Conservation (phyloP, 2,329 filamentous ascomycete genomes). For the Uncinocarpus reesii region DNA sequence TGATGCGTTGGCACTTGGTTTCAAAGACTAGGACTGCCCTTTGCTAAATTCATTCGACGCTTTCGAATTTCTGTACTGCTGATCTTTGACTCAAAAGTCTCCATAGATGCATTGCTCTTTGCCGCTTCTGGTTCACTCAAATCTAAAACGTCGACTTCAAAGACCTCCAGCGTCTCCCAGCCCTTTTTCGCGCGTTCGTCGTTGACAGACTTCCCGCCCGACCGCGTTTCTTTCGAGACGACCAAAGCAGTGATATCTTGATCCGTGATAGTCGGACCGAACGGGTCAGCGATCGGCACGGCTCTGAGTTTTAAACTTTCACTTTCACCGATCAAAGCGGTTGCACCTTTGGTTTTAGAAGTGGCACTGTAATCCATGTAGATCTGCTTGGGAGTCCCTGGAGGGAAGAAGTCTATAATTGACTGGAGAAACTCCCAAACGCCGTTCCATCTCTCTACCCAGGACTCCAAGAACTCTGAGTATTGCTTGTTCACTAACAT, state of each 20-base stretch:
- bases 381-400: slow-evolving; percentile 32
- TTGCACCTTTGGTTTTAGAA: slow-evolving; percentile 33
- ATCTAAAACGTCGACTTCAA: slow-evolving; percentile 82
- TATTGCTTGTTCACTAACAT: slow-evolving; percentile 84
- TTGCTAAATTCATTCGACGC: slow-evolving; percentile 34
- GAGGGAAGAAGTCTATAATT: slow-evolving; percentile 48
- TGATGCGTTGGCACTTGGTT: slow-evolving; percentile 1
- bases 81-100: slow-evolving; percentile 70
- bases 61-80: slow-evolving; percentile 79
- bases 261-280: slow-evolving; percentile 80
- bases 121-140: slow-evolving; percentile 46
- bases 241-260: slow-evolving; percentile 68
- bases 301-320: slow-evolving; percentile 56
- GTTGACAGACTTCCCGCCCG: slow-evolving; percentile 78
- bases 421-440: slow-evolving; percentile 61
- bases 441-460: slow-evolving; percentile 60
- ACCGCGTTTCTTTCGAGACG: slow-evolving; percentile 76
- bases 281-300: slow-evolving; percentile 77
- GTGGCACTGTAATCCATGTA: slow-evolving; percentile 26
- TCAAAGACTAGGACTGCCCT: slow-evolving; percentile 20
- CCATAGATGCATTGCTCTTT: slow-evolving; percentile 35
- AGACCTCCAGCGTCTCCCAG: slow-evolving; percentile 66
- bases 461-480: slow-evolving; percentile 67
- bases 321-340: slow-evolving; percentile 24
- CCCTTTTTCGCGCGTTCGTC: slow-evolving; percentile 64